Evolutionary conservation across 1,139 yeast species (phyloP).

Genomic region (Nakaseomyces delphensis): DNA sequence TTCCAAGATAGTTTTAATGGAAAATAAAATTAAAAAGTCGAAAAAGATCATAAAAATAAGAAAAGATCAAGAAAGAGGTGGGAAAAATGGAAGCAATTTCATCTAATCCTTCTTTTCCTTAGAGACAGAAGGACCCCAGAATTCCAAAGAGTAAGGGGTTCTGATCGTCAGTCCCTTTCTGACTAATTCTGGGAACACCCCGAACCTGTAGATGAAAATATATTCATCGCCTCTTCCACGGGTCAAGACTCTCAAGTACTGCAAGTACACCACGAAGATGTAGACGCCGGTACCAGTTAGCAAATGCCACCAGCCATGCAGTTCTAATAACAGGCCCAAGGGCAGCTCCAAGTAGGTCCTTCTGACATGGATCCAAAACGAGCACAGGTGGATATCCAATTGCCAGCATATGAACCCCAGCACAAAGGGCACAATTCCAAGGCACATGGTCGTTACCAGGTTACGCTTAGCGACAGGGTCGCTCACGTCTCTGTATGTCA

Average conservation of each 20-base stretch:
- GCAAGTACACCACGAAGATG: slow-evolving; percentile 49
- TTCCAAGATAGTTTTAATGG: no score
- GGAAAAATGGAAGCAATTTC: background rate
- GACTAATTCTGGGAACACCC: slow-evolving; percentile 40
- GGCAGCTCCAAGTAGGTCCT: slow-evolving; percentile 72
- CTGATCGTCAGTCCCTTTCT: slow-evolving; percentile 18
- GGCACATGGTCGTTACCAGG: slow-evolving; percentile 45
- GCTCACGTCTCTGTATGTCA: slow-evolving; percentile 45
- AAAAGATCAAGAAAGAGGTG: background rate
- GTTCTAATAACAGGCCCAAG: slow-evolving; percentile 76
- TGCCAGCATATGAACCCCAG: slow-evolving; percentile 71
- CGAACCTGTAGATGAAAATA: slow-evolving; percentile 44
- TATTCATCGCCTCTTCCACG: slow-evolving; percentile 46
- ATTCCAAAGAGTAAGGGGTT: slow-evolving; percentile 24
- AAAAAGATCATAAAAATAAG: background rate
- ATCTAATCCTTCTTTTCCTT: slow-evolving; percentile 1
- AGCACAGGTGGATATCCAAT: slow-evolving; percentile 73
- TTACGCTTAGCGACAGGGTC: slow-evolving; percentile 40
- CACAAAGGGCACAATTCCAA: slow-evolving; percentile 58
- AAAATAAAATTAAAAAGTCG: no score
- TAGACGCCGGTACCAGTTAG: slow-evolving; percentile 80
- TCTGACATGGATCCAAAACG: slow-evolving; percentile 52
- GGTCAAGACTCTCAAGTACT: slow-evolving; percentile 58
- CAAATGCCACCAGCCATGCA: slow-evolving; percentile 98
- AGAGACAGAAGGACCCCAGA: slow-evolving; percentile 19